phyloP scores from a whole-genome alignment of 2,329 filamentous ascomycete species.

The Metarhizium robertsii region DNA sequence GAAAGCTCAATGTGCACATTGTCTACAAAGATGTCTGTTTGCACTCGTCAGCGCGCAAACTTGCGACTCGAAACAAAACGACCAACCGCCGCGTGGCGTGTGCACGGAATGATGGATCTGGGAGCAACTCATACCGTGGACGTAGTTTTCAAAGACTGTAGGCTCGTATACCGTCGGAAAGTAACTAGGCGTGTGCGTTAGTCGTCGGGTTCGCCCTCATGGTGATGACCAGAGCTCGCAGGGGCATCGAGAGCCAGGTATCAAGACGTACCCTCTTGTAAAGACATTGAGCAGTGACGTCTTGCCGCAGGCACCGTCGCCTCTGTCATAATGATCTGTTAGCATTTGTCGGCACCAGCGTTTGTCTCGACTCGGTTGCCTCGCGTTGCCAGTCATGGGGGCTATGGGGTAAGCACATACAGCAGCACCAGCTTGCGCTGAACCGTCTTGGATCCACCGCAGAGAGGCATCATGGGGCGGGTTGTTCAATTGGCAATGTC shows the following conservation, averaged over 20 bases:
- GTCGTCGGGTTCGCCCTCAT: neutral
- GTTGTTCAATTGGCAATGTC: neutral
- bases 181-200: constrained; percentile 48
- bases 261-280: constrained; percentile 72
- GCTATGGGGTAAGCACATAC: constrained; percentile 31
- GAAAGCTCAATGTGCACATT: constrained; percentile 94
- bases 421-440: constrained; percentile 94
- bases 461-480: constrained; percentile 25
- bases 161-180: constrained; percentile 98
- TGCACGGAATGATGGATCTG: neutral
- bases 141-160: constrained; percentile 98
- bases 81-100: neutral
- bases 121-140: constrained; percentile 62
- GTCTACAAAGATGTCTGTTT: constrained; percentile 90
- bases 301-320: constrained; percentile 94
- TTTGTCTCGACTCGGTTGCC: constrained; percentile 4
- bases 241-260: neutral
- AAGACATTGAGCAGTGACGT: constrained; percentile 97
- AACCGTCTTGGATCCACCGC: constrained; percentile 72
- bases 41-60: neutral
- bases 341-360: constrained; percentile 1
- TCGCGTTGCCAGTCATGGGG: constrained; percentile 3
- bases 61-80: neutral
- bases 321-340: constrained; percentile 40
- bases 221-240: neutral